Conservation (phyloP, 768 basidiomycete genomes). For the Panaeolus cyanescens region DNA sequence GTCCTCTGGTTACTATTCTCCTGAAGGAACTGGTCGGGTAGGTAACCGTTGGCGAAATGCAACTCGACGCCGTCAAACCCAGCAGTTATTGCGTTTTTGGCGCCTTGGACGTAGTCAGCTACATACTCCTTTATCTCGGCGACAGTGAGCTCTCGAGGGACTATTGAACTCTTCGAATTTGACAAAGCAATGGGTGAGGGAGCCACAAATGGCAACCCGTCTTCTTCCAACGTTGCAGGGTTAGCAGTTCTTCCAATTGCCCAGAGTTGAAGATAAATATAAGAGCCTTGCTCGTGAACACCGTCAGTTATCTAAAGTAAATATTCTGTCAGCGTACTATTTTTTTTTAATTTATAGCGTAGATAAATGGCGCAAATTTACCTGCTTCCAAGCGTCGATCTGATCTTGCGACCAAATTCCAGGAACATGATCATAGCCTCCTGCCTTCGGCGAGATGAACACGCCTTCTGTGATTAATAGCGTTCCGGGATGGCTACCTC, state of each 20-base stretch:
- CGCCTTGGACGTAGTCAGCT: conserved; percentile 14
- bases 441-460: conserved; percentile 46
- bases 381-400: conserved; percentile 52
- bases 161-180: not conserved
- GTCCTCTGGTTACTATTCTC: conserved; percentile 55
- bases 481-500: conserved; percentile 47
- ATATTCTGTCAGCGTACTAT: too few species aligned
- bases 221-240: not conserved
- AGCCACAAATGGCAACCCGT: not conserved
- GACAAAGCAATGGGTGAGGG: not conserved
- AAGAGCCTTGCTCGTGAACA: conserved; percentile 43
- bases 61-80: conserved; percentile 70
- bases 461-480: conserved; percentile 61
- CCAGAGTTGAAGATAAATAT: conserved; percentile 51
- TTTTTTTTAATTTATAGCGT: not conserved
- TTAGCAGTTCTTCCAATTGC: conserved; percentile 19
- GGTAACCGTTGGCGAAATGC: conserved; percentile 47
- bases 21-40: conserved; percentile 66
- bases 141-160: conserved; percentile 15
- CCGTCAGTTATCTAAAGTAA: conserved; percentile 11
- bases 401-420: conserved; percentile 55
- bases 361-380: conserved; percentile 7
- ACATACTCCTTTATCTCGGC: conserved; percentile 14
- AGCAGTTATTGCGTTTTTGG: conserved; percentile 33
- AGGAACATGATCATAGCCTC: conserved; percentile 38